Base-by-base conservation (phyloP, 2,329 filamentous ascomycete species). In the Coleophoma eucalyptorum region DNA sequence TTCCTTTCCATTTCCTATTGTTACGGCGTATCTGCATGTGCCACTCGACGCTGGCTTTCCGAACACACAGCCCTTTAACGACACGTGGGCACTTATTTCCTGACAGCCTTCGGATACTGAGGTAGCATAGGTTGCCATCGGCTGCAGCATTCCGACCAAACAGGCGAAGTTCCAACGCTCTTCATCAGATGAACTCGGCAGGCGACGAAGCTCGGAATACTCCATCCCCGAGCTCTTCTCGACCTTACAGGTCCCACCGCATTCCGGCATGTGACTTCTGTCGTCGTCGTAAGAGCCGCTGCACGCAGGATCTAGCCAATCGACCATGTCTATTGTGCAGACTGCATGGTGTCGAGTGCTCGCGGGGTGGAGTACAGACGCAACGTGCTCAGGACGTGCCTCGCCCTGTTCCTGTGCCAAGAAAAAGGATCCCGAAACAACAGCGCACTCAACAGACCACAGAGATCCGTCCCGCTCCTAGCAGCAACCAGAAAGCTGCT, bases 181-280 rank as follows among this genome's bases (percentile, higher is more conserved):
- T 26, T 3, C 26, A 26, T 6, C 26, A 26, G 26, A 44, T 44
- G 42, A 26, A 44, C 42, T 19, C 20, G 7, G 42, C 19, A 44
- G 42, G 42, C 20, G 13, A 20, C 13, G 42, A 44, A 26, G 42
- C 42, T 16, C 42, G 42, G 42, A 44, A 44, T 26, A 44, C 42
- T 16, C 42, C 42, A 10, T 44, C 42, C 11, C 42, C 42, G 42
- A 44, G 42, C 13, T 44, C 42, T 12, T 44, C 42, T 26, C 72
- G 81, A 42, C 81, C 81, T 3, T 84, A 84, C 60, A 71, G 81
- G 52, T 84, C 81, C 7, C 81, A 84, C 66, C 75, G 81, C 53
- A 75, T 78, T 37, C 79, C 81, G 46, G 81, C 81, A 8, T 85
- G 82, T 66, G 68, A 80, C 48, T 69, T 80, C 13, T 86, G 82